Evolutionary conservation across 345 rosid species (phyloP), one percentile per base, ranked within the genome.

Genomic region (Salix dunnii): DNA sequence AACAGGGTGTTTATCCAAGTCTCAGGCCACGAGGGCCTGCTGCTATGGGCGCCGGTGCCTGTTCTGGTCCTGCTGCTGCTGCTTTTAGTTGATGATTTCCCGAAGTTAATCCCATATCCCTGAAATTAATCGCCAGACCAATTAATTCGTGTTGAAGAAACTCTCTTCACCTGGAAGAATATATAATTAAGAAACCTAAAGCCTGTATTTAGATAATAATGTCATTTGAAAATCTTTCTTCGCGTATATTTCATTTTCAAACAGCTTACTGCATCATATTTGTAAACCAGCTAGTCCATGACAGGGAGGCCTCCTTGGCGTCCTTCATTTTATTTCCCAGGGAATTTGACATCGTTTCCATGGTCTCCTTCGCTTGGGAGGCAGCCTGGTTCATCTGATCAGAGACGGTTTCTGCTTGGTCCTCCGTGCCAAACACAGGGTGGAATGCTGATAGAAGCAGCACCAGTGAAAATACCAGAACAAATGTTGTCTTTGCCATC

Each of bases 401-500:
- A 3, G 7, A 43, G 20, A 46, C 31, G 27, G 18, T 64, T 28
- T 31, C 28, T 18, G 1, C 17, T 5, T 7, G n/a, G 71, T 46
- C 20, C n/a, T 48, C 72, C 35, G 21, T 25, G 11, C 23, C 51
- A 35, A 75, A 27, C n/a, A 18, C 67, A 3, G 5, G 9, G 16
- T 7, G 36, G 23, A 16, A 49, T 16, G 21, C 1, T 16, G 77
- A 48, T 16, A n/a, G 35, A 33, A 68, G 68, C 13, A 67, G 49
- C 9, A 67, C 53, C 72, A 75, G 25, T 16, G 72, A 42, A 53
- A 75, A 14, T 1, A 51, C 53, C 7, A 51, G 36, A 4, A 53
- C 20, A 17, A 67, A 16, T 16, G 46, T 51, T 16, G n/a, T n/a
- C 66, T 67, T 75, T 27, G 53, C 72, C 78, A 75, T 75, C 64